Conservation (phyloP, 345 rosid genomes). For the Populus deltoides region DNA sequence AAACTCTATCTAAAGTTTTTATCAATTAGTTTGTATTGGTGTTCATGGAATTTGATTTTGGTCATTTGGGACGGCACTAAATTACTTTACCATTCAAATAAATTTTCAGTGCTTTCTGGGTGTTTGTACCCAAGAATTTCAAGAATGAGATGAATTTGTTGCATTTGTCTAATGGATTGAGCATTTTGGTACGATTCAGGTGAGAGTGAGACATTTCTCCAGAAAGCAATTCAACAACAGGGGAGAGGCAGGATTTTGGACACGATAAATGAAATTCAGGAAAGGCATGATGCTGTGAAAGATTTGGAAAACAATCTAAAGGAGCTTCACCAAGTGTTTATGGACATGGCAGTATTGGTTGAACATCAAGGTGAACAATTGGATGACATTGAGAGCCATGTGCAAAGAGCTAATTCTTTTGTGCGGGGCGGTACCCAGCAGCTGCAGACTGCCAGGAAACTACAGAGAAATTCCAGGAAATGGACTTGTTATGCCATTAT, state of each 20-base stretch:
- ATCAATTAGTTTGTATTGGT: not conserved
- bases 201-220: conserved; percentile 82
- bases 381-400: conserved; percentile 78
- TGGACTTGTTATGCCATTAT: conserved; percentile 71
- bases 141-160: not conserved
- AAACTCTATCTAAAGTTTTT: not conserved
- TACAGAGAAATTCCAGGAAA: conserved; percentile 74
- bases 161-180: not conserved
- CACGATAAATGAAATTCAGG: conserved; percentile 78
- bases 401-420: conserved; percentile 66
- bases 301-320: conserved; percentile 71
- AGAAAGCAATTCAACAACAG: conserved; percentile 88
- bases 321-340: conserved; percentile 86
- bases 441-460: conserved; percentile 54
- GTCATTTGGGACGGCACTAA: not conserved
- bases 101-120: not conserved
- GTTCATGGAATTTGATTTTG: not conserved
- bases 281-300: conserved; percentile 84
- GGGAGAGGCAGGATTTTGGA: conserved; percentile 78
- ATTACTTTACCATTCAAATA: not conserved
- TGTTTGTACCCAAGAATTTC: not conserved
- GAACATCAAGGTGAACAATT: conserved; percentile 73
- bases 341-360: conserved; percentile 84
- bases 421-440: conserved; percentile 56
- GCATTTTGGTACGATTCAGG: conserved; percentile 41